These are phyloP conservation scores for Penicillium sp. DNA, from an alignment of 2,329 filamentous ascomycete genomes.

Conservation along the genomic window DNA sequence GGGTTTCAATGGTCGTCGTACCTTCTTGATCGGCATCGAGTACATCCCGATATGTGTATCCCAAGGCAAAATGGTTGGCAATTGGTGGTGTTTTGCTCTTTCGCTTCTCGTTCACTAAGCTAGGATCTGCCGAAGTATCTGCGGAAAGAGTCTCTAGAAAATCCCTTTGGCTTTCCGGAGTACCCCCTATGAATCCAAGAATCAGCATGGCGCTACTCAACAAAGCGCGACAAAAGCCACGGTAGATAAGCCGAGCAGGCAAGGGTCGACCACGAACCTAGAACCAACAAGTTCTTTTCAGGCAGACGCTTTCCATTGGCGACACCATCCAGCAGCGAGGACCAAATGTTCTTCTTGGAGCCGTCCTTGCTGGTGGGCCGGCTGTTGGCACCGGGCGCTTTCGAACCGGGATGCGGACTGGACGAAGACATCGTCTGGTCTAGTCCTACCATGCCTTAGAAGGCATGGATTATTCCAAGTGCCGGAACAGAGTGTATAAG, in stretches of 20 bases:
- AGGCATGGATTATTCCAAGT: constrained; percentile 36
- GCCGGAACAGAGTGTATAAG: constrained; percentile 6
- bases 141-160: constrained; percentile 64
- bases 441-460: constrained; percentile 36
- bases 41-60: constrained; percentile 94
- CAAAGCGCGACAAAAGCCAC: constrained; percentile 3
- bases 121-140: constrained; percentile 40
- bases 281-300: constrained; percentile 84
- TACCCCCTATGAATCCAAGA: constrained; percentile 60
- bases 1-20: constrained; percentile 36
- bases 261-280: constrained; percentile 58
- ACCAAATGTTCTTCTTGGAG: constrained; percentile 85
- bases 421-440: constrained; percentile 40
- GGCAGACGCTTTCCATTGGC: constrained; percentile 85
- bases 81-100: constrained; percentile 66
- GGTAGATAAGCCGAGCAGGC: constrained; percentile 1
- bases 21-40: constrained; percentile 91
- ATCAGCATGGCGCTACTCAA: constrained; percentile 18
- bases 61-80: constrained; percentile 87
- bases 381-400: constrained; percentile 35
- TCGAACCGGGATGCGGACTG: constrained; percentile 37
- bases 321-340: constrained; percentile 84
- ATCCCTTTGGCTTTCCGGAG: constrained; percentile 77
- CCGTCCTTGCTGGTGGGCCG: constrained; percentile 57
- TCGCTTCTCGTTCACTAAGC: constrained; percentile 46